A percentile compares a stretch with the other conserved stretches of the same genome.
phyloP scores from a whole-genome alignment of 108 stramenopile genomes.

The Cyclostephanos tholiformis region DNA sequence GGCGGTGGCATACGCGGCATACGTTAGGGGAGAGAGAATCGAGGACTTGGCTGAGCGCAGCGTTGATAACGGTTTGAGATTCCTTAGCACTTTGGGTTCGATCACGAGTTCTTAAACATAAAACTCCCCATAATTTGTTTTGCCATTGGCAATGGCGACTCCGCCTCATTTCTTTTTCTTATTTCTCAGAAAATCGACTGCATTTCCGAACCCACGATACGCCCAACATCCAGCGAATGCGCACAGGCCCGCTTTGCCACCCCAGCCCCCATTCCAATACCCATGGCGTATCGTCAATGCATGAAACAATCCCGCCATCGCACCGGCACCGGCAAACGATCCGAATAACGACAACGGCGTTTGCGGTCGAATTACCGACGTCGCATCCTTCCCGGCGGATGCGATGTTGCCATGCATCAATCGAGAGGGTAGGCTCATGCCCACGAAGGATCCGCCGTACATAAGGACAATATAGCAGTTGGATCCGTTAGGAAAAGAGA shows the following conservation, averaged over 20 bases:
- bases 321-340: conserved; percentile 32
- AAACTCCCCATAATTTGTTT: background rate
- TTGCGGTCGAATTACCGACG: background rate
- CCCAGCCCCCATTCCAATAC: conserved; percentile 72
- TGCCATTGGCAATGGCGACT: too few species aligned
- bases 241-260: conserved; percentile 73
- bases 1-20: conserved; percentile 67
- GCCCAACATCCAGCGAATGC: conserved; percentile 59
- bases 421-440: conserved; percentile 59
- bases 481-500: conserved; percentile 51
- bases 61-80: conserved; percentile 55
- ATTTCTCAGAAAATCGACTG: conserved; percentile 25
- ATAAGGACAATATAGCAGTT: conserved; percentile 50
- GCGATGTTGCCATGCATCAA: conserved; percentile 43
- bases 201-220: conserved; percentile 46
- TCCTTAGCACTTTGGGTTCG: conserved; percentile 39
- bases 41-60: conserved; percentile 40
- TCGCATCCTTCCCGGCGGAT: background rate
- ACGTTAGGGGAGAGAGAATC: conserved; percentile 44
- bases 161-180: conserved; percentile 17
- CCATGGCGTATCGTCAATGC: conserved; percentile 29
- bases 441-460: conserved; percentile 61
- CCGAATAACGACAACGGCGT: background rate
- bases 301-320: conserved; percentile 31
- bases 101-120: background rate